Base-by-base conservation (phyloP, 805 yeast species). In the Myxozyma neglecta region DNA sequence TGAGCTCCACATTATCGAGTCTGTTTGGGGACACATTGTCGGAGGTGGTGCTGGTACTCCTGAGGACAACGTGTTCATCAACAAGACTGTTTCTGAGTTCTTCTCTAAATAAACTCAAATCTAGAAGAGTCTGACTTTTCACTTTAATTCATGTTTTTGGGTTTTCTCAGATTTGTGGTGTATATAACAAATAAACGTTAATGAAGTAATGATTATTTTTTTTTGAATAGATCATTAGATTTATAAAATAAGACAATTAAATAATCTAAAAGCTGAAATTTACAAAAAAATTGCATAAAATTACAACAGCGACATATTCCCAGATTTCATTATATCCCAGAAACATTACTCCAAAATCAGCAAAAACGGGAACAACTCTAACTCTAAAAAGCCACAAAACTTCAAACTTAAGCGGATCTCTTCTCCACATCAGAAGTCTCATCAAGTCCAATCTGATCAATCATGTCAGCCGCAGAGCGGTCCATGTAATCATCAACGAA, bases 11-110 rank as follows among this genome's bases (percentile, higher is more conserved):
- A 59, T 63, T 39, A 64, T 64, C 44, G 63, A 58, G 47, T 51
- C 66, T 3, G 67, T 64, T 20, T 64, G 68, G 68, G 68, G 68
- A 29, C 68, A 64, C 43, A 59, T 62, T 43, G 64, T 59, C 24
- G 66, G 68, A 20, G 66, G 66, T 32, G 67, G 67, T 42, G 67
- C 59, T 24, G 67, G 64, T 11, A 48, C 62, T 34, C 45, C 52
- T 18, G 66, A 55, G 42, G 68, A 61, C 39, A 64, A 61, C 43
- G 56, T 34, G 3, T 64, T 50, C 52, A 57, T 64, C 53, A 61
- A 60, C 63, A 40, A 56, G 55, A 46, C 49, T 43, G 56, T 63
- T 20, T 16, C 34, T 34, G 55, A 57, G 56, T 56, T 62, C 56
- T 56, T 63, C 46, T 53, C 53, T n/a, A 46, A 53, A 18, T 53